These are phyloP conservation scores for Viridothelium virens DNA, from an alignment of 495 filamentous ascomycete genomes.

Conservation along the genomic window DNA sequence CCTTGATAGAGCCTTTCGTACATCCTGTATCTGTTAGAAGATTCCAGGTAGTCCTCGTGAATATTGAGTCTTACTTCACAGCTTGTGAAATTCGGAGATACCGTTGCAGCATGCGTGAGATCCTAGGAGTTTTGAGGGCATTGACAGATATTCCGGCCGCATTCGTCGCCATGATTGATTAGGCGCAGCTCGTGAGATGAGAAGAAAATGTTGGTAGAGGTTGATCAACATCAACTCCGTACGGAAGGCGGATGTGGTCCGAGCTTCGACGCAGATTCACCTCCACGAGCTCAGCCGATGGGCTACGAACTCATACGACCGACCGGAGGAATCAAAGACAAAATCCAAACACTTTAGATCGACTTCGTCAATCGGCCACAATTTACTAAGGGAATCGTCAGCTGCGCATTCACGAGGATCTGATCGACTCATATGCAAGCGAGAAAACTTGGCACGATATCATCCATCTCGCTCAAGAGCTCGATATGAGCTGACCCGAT, in stretches of 20 bases:
- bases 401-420: not conserved
- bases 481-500: not conserved
- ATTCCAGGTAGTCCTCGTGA: not conserved
- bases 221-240: no score
- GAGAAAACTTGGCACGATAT: not conserved
- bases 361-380: not conserved
- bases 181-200: not conserved
- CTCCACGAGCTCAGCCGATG: no score
- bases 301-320: no score
- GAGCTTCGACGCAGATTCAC: no score
- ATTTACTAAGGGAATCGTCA: not conserved
- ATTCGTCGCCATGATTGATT: not conserved
- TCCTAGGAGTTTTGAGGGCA: conserved; percentile 1
- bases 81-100: conserved; percentile 3
- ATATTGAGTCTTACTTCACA: not conserved
- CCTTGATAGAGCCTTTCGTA: conserved; percentile 9
- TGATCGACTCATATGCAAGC: not conserved
- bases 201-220: not conserved
- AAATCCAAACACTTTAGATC: no score
- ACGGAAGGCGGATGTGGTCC: not conserved
- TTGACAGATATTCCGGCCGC: not conserved
- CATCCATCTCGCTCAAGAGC: no score
- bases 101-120: conserved; percentile 1
- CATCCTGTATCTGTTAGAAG: conserved; percentile 1
- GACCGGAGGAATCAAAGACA: no score